A percentile compares a stretch with the other conserved stretches of the same genome.
Evolutionary conservation across 495 filamentous ascomycete species (phyloP).

Genomic region (Paragyromitra xinjiangensis): DNA sequence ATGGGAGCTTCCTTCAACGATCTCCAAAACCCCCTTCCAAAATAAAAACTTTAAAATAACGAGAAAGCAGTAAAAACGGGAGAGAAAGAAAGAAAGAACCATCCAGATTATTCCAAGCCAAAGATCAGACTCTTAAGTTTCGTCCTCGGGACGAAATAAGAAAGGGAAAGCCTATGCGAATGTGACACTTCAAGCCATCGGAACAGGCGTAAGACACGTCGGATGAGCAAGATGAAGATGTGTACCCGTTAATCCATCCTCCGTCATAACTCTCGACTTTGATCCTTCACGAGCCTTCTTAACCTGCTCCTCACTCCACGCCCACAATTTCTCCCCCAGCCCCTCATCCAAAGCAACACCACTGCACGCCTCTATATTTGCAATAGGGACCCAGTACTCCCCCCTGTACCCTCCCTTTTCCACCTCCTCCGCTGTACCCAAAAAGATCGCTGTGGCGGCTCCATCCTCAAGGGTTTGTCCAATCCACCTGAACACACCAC

Average conservation of each 20-base stretch:
- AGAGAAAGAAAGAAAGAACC: not conserved
- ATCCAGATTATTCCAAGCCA: not conserved
- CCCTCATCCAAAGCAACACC: constrained; percentile 19
- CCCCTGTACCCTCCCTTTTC: constrained; percentile 30
- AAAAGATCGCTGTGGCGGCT: constrained; percentile 60
- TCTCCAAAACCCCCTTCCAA: not conserved
- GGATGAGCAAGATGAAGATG: not conserved
- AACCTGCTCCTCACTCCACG: constrained; percentile 37
- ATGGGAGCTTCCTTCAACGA: not conserved
- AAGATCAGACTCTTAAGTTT: not conserved
- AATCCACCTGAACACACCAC: constrained; percentile 39
- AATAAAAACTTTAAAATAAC: not conserved
- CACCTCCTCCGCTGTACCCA: constrained; percentile 31
- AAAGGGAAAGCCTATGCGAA: not conserved
- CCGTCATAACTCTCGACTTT: not conserved
- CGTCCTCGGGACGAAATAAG: not conserved
- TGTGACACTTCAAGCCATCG: not conserved
- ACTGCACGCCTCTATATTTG: constrained; percentile 34
- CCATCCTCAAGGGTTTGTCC: constrained; percentile 59
- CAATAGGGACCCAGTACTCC: constrained; percentile 47
- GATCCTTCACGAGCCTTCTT: constrained; percentile 3
- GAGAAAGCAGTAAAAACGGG: not conserved
- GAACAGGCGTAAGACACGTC: constrained; percentile 1
- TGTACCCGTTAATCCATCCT: not conserved
- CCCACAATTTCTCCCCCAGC: constrained; percentile 43